Evolutionary conservation across 2,329 filamentous ascomycete genomes (phyloP), one percentile per base, ranked within the genome.

Genomic region (Fusarium albosuccineum): DNA sequence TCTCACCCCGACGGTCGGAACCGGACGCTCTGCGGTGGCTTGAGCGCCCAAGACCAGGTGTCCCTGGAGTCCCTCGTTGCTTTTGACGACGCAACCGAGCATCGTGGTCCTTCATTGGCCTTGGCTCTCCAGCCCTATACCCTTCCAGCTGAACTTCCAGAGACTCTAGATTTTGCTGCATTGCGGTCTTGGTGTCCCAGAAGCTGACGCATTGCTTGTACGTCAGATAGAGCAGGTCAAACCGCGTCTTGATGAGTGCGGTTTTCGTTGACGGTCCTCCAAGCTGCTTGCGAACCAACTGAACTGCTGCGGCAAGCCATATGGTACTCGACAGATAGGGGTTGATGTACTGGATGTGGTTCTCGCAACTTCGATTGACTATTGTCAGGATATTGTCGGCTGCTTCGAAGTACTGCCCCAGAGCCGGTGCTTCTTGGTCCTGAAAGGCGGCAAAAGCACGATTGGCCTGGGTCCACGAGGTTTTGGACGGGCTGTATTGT

Each of bases 161-260:
- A 39, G 36, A 39, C 29, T 73, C 72, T 3, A 75, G 55, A 36
- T 75, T 75, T 57, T 73, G 64, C 55, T 72, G 66, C 9, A 75
- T 44, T 9, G 74, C 66, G 5, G 68, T 73, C 36, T 71, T 58
- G 9, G 70, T 70, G 17, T 67, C 64, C 74, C 73, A 77, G 57
- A 75, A 77, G 9, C 41, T 26, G 13, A 72, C 67, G 29, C 70
- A 77, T 39, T 64, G 59, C 41, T 69, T 70, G 53, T 75, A 75
- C 1, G 70, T 73, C 30, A 73, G 49, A 30, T 69, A 58, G 14
- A 67, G 44, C 13, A 67, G 60, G 26, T 67, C 52, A 27, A 64
- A 64, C 4, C 57, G 46, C 30, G 64, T 55, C 41, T 67, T 64
- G 42, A 67, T 46, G 6, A 67, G 60, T 14, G 37, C 22, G 10